Conservation (phyloP, 2,329 filamentous ascomycete genomes). For the Fusarium mangiferae region DNA sequence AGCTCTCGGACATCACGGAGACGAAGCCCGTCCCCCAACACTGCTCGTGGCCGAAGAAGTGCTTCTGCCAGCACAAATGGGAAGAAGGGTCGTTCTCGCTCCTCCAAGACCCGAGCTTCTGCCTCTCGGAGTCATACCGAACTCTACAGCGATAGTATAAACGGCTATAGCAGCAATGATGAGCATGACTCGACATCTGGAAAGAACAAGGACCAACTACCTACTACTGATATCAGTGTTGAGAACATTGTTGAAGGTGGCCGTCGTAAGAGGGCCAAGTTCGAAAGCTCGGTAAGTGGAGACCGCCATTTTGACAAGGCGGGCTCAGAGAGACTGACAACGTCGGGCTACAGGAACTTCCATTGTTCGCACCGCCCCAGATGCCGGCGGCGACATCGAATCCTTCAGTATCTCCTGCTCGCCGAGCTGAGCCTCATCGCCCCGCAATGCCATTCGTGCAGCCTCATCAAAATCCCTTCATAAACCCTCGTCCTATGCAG, state of each 20-base stretch:
- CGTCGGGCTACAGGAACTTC: conserved; percentile 77
- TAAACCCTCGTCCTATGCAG: conserved; percentile 79
- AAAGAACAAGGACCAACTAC: conserved; percentile 85
- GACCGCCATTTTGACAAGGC: conserved; percentile 37
- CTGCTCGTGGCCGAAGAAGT: conserved; percentile 78
- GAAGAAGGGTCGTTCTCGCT: conserved; percentile 76
- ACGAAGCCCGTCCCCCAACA: conserved; percentile 81
- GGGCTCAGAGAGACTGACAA: conserved; percentile 45
- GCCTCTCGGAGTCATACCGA: conserved; percentile 64
- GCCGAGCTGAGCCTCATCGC: conserved; percentile 79
- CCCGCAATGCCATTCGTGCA: conserved; percentile 79
- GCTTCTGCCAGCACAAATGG: conserved; percentile 70
- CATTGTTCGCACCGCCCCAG: conserved; percentile 92
- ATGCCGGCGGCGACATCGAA: conserved; percentile 96
- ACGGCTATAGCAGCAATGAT: conserved; percentile 89
- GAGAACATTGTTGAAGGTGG: conserved; percentile 99
- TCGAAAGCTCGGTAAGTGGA: conserved; percentile 91
- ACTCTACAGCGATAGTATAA: conserved; percentile 69
- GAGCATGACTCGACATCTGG: conserved; percentile 77
- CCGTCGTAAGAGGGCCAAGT: conserved; percentile 92
- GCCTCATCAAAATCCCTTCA: conserved; percentile 81
- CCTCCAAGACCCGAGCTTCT: conserved; percentile 72
- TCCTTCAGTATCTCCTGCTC: conserved; percentile 93
- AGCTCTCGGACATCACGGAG: conserved; percentile 76
- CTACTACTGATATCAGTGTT: conserved; percentile 95